Evolutionary conservation across 306 rosid species (phyloP).

Genomic region (Carpinus viminea): DNA sequence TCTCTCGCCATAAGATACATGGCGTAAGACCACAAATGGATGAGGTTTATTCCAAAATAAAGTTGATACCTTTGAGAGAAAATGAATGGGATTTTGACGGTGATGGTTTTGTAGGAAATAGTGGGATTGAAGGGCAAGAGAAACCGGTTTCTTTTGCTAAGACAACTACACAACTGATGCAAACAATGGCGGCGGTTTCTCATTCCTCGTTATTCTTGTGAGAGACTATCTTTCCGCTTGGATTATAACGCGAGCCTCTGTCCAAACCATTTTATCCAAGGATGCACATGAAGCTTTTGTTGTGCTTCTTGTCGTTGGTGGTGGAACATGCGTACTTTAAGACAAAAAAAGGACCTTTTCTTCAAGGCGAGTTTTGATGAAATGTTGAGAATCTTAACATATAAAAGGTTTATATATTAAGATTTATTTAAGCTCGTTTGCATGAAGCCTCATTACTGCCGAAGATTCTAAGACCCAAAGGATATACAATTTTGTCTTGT

Average conservation of each 20-base stretch:
- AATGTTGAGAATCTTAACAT: too few species aligned
- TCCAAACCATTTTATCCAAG: conserved; percentile 78
- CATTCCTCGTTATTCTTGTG: conserved; percentile 99
- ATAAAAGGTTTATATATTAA: too few species aligned
- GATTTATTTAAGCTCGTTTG: too few species aligned
- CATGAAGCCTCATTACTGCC: too few species aligned
- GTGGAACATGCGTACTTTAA: too few species aligned
- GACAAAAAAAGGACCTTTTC: too few species aligned
- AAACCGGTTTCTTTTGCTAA: conserved; percentile 79
- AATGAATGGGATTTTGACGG: conserved; percentile 46
- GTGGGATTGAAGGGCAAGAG: conserved; percentile 45
- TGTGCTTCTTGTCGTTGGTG: too few species aligned
- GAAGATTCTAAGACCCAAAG: too few species aligned
- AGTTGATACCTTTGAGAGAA: conserved; percentile 57
- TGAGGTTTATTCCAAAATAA: conserved; percentile 77
- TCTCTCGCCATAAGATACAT: conserved; percentile 64
- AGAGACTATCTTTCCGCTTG: conserved; percentile 86
- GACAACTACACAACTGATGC: conserved; percentile 98
- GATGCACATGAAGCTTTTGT: conserved; percentile 70
- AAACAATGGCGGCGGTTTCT: conserved; percentile 96
- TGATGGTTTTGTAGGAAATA: conserved; percentile 45
- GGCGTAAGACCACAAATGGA: conserved; percentile 94
- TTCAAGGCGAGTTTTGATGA: too few species aligned
- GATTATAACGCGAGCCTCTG: conserved; percentile 85
- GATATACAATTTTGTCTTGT: too few species aligned